Evolutionary conservation across 148 eudicot genomes (phyloP).

Genomic region (Talinum fruticosum): DNA sequence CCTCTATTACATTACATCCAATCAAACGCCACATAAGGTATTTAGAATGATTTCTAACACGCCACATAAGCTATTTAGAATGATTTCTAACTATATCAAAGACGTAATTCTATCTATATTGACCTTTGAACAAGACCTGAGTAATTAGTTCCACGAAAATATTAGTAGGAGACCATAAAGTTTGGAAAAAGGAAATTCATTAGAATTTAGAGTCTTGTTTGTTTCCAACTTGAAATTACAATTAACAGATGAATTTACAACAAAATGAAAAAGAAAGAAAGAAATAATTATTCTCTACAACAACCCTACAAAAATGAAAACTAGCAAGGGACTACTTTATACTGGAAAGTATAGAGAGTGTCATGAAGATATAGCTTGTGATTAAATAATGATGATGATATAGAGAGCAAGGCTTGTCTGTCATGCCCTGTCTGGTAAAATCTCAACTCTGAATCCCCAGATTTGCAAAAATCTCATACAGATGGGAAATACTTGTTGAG

Average conservation of each 20-base stretch:
- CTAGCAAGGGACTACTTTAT: conserved; percentile 33
- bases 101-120: no score
- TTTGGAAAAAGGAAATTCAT: conserved; percentile 2
- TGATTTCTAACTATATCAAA: no score
- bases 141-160: no score
- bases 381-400: conserved; percentile 16
- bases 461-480: conserved; percentile 36
- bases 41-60: no score
- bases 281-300: conserved; percentile 31
- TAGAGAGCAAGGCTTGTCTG: conserved; percentile 1
- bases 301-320: conserved; percentile 24
- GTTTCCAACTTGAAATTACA: conserved; percentile 24
- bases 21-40: no score
- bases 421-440: not conserved
- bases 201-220: not conserved
- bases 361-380: conserved; percentile 12
- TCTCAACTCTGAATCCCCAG: not conserved
- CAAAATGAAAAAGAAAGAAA: conserved; percentile 17
- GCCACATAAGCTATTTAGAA: no score
- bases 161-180: no score
- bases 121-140: no score
- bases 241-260: conserved; percentile 39
- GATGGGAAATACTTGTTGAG: conserved; percentile 93
- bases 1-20: no score
- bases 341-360: conserved; percentile 30